Base-by-base conservation (phyloP, 116 monocot species). In the Iris pallida region DNA sequence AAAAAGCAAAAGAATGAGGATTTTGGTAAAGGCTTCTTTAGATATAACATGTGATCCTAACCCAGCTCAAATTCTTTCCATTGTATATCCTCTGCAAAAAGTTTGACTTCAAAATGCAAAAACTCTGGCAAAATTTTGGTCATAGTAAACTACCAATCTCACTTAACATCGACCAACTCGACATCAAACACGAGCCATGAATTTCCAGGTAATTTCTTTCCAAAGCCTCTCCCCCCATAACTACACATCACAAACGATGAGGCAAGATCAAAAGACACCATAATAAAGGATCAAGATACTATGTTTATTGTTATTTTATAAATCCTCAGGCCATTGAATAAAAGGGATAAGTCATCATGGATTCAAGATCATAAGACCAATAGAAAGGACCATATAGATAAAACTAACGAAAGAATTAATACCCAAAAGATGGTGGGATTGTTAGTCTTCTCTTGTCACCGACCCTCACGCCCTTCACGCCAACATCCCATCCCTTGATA, bases 401-500 rank as follows among this genome's bases (percentile, higher is more conserved):
- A 30, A 30, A 30, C 30, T 30, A 0, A 30, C 2, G 30, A 30
- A 30, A 30, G 30, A 30, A 30, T 1, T 30, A 30, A 30, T 18
- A 96, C 95, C 89, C 92, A 79, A 91, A 82, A 8, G 92, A 75
- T 45, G 95, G 92, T 14, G 95, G 95, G 18, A 96, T 73, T 9
- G 82, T 85, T 14, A 96, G 76, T 64, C 89, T 91, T 61, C 95
- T 84, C 72, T 89, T 96, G 69, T 96, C 95, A 20, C 95, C 95
- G 68, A 96, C 72, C 4, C 95, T 80, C 95, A 96, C 91, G 11
- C 95, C 95, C 51, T 69, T 80, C 0, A 96, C 76, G 13, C 95
- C 95, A 62, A 92, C 80, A 79, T 96, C 95, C 95, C 95, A 96
- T 44, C 95, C 95, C 64, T 92, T 96, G 54, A 96, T 85, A 43